Evolutionary conservation across 2,329 filamentous ascomycete species (phyloP), one percentile per base, ranked within the genome.

Genomic region (Scleromitrula shiraiana): DNA sequence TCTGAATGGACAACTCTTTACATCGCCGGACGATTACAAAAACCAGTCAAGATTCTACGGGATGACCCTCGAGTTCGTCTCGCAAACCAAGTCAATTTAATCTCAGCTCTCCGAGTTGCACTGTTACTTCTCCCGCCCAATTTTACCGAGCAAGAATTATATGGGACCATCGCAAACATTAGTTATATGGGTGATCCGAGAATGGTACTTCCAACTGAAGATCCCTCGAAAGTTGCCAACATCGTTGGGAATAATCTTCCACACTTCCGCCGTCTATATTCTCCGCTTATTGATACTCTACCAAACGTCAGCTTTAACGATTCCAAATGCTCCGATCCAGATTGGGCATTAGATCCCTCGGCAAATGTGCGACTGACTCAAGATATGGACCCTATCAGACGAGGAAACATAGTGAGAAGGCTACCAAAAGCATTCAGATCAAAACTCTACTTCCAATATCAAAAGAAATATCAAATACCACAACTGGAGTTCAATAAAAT

Each of bases 131-230:
- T 98, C 0, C 90, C 90, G 0, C 78, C 83, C 1, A 73, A 77
- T 2, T 98, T 98, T 65, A 90, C 84, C 22, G 93, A 98, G 62
- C 79, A 81, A 51, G 76, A 96, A 56, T 73, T 98, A 1, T 98
- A 96, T 68, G 84, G 80, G 57, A 93, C 88, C 17, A 96, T 98
- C 52, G 85, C 93, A 0, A 85, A 87, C 19, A 83, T 98, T 56
- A 95, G 87, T 62, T 98, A 98, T 65, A 80, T 95, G 57, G 93
- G 93, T 27, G 93, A 98, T 62, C 88, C 90, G n/a, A 86, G 93
- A 54, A 98, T 98, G 93, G 74, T 82, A 2, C 75, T 96, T 35
- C 85, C 87, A 2, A 88, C 88, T 1, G 93, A 98, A 66, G 88
- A 97, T 62, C 89, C 88, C 26, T 81, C 82, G 62, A 98, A 98